phyloP scores from a whole-genome alignment of 2,329 filamentous ascomycete species.

The Aspergillus piperis region DNA sequence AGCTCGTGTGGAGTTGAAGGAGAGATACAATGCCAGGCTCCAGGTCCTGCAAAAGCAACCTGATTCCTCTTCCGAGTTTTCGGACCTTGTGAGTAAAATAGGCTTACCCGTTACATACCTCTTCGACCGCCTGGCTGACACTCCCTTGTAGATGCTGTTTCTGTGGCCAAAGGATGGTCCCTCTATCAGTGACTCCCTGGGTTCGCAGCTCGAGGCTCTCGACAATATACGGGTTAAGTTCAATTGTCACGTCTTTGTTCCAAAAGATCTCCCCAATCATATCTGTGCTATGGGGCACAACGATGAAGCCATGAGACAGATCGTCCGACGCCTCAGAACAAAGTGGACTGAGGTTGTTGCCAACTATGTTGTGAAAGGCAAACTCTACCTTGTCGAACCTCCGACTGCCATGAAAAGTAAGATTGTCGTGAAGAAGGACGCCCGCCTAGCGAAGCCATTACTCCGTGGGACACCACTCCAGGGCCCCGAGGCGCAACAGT shows the following conservation, averaged over 20 bases:
- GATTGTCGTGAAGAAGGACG: slow-evolving; percentile 28
- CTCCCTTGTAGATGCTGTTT: slow-evolving; percentile 38
- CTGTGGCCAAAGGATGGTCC: slow-evolving; percentile 50
- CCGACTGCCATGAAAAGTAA: slow-evolving; percentile 26
- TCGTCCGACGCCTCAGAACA: slow-evolving; percentile 31
- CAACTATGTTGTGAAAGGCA: slow-evolving; percentile 32
- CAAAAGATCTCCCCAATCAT: slow-evolving; percentile 31
- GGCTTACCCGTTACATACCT: not conserved
- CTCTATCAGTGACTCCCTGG: slow-evolving; percentile 43
- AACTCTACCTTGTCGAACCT: slow-evolving; percentile 37
- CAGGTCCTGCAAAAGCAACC: slow-evolving; percentile 31
- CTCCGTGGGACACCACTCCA: slow-evolving; percentile 24
- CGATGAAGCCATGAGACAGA: slow-evolving; percentile 39
- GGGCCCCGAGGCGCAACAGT: slow-evolving; percentile 21
- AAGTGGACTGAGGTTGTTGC: slow-evolving; percentile 33
- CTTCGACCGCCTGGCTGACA: not conserved
- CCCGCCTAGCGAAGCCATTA: slow-evolving; percentile 20
- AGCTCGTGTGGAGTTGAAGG: slow-evolving; percentile 22
- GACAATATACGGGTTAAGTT: slow-evolving; percentile 47
- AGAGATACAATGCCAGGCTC: slow-evolving; percentile 26
- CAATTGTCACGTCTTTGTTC: slow-evolving; percentile 45
- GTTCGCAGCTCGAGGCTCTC: slow-evolving; percentile 45
- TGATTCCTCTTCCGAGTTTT: slow-evolving; percentile 21
- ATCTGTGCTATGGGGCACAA: slow-evolving; percentile 34
- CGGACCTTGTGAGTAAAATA: slow-evolving; percentile 28